These are phyloP conservation scores for Phytophthora citricola DNA, from an alignment of 352 stramenopile species.

Conservation along the genomic window DNA sequence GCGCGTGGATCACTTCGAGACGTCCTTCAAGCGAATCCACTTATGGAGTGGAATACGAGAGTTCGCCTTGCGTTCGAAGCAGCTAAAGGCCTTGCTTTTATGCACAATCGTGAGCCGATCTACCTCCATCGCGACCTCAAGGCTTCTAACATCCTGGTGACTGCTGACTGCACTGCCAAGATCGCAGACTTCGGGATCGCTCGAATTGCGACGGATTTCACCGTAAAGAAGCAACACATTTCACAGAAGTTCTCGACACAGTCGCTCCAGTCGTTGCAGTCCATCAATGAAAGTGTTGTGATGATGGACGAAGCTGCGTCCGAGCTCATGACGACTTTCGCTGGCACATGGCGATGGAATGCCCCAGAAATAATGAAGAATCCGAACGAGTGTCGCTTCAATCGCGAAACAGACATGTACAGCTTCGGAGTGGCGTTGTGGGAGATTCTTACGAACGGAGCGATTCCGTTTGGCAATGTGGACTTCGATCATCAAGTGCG, in stretches of 20 bases:
- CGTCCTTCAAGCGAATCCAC: slow-evolving; percentile 60
- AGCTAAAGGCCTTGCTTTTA: slow-evolving; percentile 77
- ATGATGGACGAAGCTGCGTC: slow-evolving; percentile 40
- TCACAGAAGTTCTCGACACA: slow-evolving; percentile 29
- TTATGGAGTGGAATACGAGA: slow-evolving; percentile 76
- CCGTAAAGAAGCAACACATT: slow-evolving; percentile 46
- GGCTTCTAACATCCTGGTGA: slow-evolving; percentile 79
- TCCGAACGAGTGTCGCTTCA: slow-evolving; percentile 70
- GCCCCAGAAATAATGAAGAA: slow-evolving; percentile 77
- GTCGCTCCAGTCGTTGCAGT: slow-evolving; percentile 35
- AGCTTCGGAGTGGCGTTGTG: slow-evolving; percentile 76
- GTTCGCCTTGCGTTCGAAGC: slow-evolving; percentile 72
- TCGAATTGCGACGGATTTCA: slow-evolving; percentile 75
- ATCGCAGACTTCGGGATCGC: slow-evolving; percentile 80
- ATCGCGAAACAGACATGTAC: slow-evolving; percentile 79
- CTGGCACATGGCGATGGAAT: slow-evolving; percentile 80
- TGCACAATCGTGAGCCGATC: slow-evolving; percentile 79
- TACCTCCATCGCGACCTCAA: slow-evolving; percentile 82
- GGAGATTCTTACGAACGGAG: slow-evolving; percentile 76
- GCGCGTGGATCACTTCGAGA: slow-evolving; percentile 67
- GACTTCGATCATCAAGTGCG: slow-evolving; percentile 77
- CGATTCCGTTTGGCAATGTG: slow-evolving; percentile 68
- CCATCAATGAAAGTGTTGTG: slow-evolving; percentile 33
- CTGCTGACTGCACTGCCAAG: slow-evolving; percentile 75
- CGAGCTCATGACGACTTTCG: slow-evolving; percentile 66